Base-by-base conservation (phyloP, 768 basidiomycete species). In the Suillus placidus region DNA sequence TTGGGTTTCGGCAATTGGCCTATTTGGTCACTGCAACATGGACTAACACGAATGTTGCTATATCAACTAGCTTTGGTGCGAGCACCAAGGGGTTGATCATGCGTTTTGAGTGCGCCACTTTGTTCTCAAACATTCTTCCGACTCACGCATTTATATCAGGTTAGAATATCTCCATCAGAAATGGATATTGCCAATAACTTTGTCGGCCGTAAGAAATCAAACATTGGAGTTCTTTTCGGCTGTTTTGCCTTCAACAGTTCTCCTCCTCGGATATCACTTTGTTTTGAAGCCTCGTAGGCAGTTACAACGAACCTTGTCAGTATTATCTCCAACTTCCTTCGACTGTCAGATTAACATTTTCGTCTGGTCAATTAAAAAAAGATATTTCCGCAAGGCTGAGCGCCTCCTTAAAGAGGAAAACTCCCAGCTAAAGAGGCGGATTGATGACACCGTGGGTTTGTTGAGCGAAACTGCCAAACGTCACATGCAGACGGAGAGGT, bases 391-490 rank as follows among this genome's bases (percentile, higher is more conserved):
- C 37, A 83, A 87, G 45, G 84, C 90, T 42, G 85, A 88, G 62
- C 84, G 83, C 67, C 84, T 84, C 47, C 77, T 88, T 64, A 81
- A 85, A 61, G 89, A 93, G 65, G 87, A 88, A 72, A 86, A 89
- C 67, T 82, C 84, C 13, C 87, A 86, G 71, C 77, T 86, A 69
- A 81, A 84, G 71, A 82, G 84, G 71, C 87, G 92, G 74, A 86
- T 87, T 56, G 84, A 88, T 67, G 86, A 89, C 9, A 87, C 87
- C 8, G 77, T 82, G 65, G 78, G 76, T 62, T 77, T 96, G 54
- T 83, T 97, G 70, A 84, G 83, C 68, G 89, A 93, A 64, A 82
- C 85, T 18, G 91, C 91, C 16, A 82, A 81, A 72, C 86, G 85
- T 70, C 89, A 88, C 71, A 82, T 82, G 66, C 82, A 87, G 42